phyloP scores from a whole-genome alignment of 2,329 filamentous ascomycete genomes.

The Macroventuria anomochaeta region DNA sequence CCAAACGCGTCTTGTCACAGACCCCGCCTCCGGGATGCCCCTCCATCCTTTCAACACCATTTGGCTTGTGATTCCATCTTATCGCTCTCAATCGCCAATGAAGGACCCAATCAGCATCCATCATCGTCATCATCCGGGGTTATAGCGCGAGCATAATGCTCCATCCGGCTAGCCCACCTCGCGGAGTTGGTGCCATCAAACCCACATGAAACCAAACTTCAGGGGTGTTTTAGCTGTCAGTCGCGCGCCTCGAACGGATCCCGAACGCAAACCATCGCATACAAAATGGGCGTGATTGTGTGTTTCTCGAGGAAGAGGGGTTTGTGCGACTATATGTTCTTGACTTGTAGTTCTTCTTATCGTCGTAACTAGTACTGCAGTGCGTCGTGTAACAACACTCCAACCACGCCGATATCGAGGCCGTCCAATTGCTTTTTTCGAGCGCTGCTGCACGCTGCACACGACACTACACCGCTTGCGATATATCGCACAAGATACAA shows the following conservation, averaged over 20 bases:
- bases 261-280: slow-evolving; percentile 15
- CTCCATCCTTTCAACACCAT: slow-evolving; percentile 1
- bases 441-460: slow-evolving; percentile 14
- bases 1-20: slow-evolving; percentile 11
- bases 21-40: slow-evolving; percentile 2
- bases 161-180: slow-evolving; percentile 9
- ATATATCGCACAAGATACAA: slow-evolving; percentile 3
- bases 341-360: slow-evolving; percentile 7
- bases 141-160: slow-evolving; percentile 7
- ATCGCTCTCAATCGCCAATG: background rate
- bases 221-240: slow-evolving; percentile 17
- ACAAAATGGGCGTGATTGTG: slow-evolving; percentile 12
- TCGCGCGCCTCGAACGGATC: slow-evolving; percentile 18
- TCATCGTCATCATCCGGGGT: background rate
- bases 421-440: slow-evolving; percentile 16
- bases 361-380: slow-evolving; percentile 3
- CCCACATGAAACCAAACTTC: slow-evolving; percentile 10
- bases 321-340: slow-evolving; percentile 10
- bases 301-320: slow-evolving; percentile 3
- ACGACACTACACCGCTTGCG: slow-evolving; percentile 15
- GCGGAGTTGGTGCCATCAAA: slow-evolving; percentile 14
- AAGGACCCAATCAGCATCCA: slow-evolving; percentile 7
- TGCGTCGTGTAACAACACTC: slow-evolving; percentile 12
- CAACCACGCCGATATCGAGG: slow-evolving; percentile 1
- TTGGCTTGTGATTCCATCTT: slow-evolving; percentile 12